phyloP scores from a whole-genome alignment of 768 basidiomycete species.

The Mycena crocata region DNA sequence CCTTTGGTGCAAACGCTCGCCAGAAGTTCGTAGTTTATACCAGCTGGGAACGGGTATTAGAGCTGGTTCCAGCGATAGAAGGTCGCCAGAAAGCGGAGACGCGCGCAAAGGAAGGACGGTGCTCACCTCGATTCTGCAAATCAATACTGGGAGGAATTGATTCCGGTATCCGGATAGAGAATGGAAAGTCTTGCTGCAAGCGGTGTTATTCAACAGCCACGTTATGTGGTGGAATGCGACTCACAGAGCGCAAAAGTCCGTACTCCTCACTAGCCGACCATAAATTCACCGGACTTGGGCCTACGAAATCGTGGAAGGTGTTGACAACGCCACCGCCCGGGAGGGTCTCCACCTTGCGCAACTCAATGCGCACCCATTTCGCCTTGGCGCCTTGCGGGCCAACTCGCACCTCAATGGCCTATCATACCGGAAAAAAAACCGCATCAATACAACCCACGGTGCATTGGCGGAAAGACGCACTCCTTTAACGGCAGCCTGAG shows the following conservation, averaged over 20 bases:
- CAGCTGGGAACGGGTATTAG: conserved; percentile 57
- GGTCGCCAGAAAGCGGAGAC: not conserved
- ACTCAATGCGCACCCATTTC: conserved; percentile 92
- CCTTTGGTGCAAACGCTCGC: conserved; percentile 88
- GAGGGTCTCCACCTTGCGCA: conserved; percentile 89
- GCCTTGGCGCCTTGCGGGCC: conserved; percentile 84
- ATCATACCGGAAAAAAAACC: conserved; percentile 16
- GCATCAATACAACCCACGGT: conserved; percentile 24
- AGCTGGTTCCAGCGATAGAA: not conserved
- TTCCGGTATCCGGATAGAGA: conserved; percentile 92
- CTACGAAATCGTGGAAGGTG: conserved; percentile 84
- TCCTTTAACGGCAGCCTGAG: conserved; percentile 87
- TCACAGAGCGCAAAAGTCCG: conserved; percentile 73
- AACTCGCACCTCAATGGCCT: conserved; percentile 90
- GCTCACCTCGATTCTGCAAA: conserved; percentile 78
- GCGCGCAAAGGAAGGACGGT: not conserved
- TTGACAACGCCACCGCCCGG: conserved; percentile 77
- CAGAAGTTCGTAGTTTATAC: conserved; percentile 91
- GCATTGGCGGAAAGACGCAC: conserved; percentile 58
- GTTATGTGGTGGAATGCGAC: conserved; percentile 38
- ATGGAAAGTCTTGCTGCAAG: conserved; percentile 85
- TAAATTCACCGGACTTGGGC: conserved; percentile 82
- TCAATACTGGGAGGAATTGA: conserved; percentile 89
- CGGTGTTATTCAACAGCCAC: conserved; percentile 10
- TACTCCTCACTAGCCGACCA: conserved; percentile 88